Base-by-base conservation (phyloP, 2,329 filamentous ascomycete genomes). In the Monosporascus sp. region DNA sequence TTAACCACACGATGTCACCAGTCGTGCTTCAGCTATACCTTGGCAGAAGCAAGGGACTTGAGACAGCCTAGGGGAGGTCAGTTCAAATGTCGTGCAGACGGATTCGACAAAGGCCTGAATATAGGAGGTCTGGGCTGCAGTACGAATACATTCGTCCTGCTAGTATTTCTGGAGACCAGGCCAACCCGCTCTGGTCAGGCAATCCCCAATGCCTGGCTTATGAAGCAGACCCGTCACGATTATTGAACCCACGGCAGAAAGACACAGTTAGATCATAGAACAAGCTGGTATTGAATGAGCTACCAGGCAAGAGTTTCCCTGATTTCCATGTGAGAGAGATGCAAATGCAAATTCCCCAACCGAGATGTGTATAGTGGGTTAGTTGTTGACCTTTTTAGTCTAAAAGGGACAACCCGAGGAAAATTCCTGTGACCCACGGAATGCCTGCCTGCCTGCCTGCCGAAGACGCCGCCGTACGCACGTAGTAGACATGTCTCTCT, bases 391-490 rank as follows among this genome's bases (percentile, higher is more conserved):
- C 46, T 51, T 58, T 60, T 61, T 51, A 53, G 39, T 52, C 56
- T 58, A 57, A 54, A 57, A 54, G 57, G 60, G 57, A 58, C 53
- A 63, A 59, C 60, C 60, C 62, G 58, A 66, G 63, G 60, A 65
- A 65, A 60, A 53, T 59, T 64, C 37, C 8, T 39, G 39, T 43
- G 20, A 43, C 39, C 39, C 39, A 43, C 39, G 8, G 39, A 20
- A 43, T 39, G 39, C 39, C 39, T 43, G 39, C 18, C 39, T 24
- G 39, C 18, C 63, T 24, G 39, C 18, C 63, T 62, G 63, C 65
- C 64, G 57, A 55, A 67, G 66, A 68, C 66, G 66, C 65, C 65
- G 65, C 64, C 64, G 60, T 60, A 65, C 61, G 65, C 57, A 58
- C 59, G 55, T 50, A 55, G 50, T 45, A 52, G 48, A 51, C 18